Percentiles rank a stretch among this genome's conserved stretches.
Evolutionary conservation across 2,329 filamentous ascomycete species (phyloP).

Genomic region (Neurospora crassa): DNA sequence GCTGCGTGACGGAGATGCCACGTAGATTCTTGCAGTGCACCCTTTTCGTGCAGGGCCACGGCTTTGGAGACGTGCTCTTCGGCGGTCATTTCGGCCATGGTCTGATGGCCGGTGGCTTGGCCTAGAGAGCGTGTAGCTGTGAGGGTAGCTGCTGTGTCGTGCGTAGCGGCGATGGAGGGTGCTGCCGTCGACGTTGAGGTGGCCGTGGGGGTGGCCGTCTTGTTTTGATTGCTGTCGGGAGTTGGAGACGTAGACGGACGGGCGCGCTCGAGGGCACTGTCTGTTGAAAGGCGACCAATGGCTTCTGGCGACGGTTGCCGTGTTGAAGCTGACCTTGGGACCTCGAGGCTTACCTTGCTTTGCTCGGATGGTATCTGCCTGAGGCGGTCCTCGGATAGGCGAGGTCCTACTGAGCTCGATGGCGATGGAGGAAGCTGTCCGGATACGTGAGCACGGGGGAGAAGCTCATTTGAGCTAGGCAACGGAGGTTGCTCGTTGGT

Average conservation of each 20-base stretch:
- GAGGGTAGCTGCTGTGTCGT: slow-evolving; percentile 46
- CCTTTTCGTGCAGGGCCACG: slow-evolving; percentile 81
- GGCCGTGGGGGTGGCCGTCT: slow-evolving; percentile 38
- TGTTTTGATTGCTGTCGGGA: slow-evolving; percentile 31
- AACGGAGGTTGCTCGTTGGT: slow-evolving; percentile 42
- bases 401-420: slow-evolving; percentile 42
- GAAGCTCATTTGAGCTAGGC: slow-evolving; percentile 30
- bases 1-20: slow-evolving; percentile 91
- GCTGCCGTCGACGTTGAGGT: slow-evolving; percentile 27
- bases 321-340: slow-evolving; percentile 24
- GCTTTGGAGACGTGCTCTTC: slow-evolving; percentile 88
- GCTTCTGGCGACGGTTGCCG: slow-evolving; percentile 35
- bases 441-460: slow-evolving; percentile 29
- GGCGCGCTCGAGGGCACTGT: slow-evolving; percentile 32
- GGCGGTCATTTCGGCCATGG: slow-evolving; percentile 60
- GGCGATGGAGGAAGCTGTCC: slow-evolving; percentile 50
- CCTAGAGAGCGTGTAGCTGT: slow-evolving; percentile 30
- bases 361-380: slow-evolving; percentile 39
- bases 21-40: slow-evolving; percentile 83
- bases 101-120: slow-evolving; percentile 21
- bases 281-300: slow-evolving; percentile 33
- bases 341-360: slow-evolving; percentile 40
- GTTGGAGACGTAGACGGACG: slow-evolving; percentile 29
- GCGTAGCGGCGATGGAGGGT: slow-evolving; percentile 26
- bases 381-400: slow-evolving; percentile 29